These are phyloP conservation scores for Agaricus bisporus DNA, from an alignment of 768 basidiomycete genomes.

Conservation along the genomic window DNA sequence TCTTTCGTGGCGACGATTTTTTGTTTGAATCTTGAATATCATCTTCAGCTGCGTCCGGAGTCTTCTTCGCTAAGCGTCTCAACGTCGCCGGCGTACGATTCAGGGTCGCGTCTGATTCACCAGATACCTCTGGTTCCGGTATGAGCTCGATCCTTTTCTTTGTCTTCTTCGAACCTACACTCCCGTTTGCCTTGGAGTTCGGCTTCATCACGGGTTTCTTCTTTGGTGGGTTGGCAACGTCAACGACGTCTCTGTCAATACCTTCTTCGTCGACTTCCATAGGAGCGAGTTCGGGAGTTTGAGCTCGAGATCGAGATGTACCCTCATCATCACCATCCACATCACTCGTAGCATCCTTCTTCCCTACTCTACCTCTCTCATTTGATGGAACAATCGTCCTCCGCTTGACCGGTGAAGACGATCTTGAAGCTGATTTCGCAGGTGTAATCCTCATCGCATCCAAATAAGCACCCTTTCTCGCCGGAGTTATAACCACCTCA, in stretches of 20 bases:
- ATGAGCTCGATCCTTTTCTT: background rate
- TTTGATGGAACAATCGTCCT: background rate
- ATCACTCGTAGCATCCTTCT: background rate
- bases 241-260: constrained; percentile 1
- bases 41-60: constrained; percentile 8
- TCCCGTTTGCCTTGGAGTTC: background rate
- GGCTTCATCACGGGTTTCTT: background rate
- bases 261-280: no score
- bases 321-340: background rate
- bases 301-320: no score
- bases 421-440: background rate
- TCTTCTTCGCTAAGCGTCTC: constrained; percentile 4
- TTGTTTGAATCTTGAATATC: constrained; percentile 1
- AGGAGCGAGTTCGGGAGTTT: background rate
- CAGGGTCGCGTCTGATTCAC: constrained; percentile 8
- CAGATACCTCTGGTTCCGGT: constrained; percentile 9
- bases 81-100: background rate
- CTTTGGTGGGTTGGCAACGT: constrained; percentile 8
- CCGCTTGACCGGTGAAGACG: background rate
- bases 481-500: background rate
- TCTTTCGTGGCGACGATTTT: no score
- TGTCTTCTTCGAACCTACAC: constrained; percentile 2
- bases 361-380: constrained; percentile 13
- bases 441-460: background rate
- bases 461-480: background rate